Percentiles rank a stretch among this genome's conserved stretches.
phyloP scores from a whole-genome alignment of 768 basidiomycete genomes.

The Calocybe gangraenosa region DNA sequence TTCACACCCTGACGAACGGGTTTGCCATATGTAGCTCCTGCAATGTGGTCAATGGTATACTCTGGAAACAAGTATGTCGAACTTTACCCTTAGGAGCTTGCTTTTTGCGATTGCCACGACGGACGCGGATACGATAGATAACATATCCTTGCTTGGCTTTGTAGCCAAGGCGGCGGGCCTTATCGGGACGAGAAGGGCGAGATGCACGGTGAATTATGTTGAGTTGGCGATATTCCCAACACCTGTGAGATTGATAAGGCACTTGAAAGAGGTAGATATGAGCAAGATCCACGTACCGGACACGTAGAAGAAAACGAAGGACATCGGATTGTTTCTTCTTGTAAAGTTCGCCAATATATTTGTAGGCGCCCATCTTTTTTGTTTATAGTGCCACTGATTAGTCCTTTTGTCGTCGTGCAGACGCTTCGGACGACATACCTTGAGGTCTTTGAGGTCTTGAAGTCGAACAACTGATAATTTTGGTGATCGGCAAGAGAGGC shows the following conservation, averaged over 20 bases:
- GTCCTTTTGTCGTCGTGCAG: not conserved
- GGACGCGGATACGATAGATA: conserved; percentile 94
- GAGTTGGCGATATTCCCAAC: conserved; percentile 99
- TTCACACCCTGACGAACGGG: conserved; percentile 99
- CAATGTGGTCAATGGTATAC: not conserved
- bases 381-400: conserved; percentile 15
- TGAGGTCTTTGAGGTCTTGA: no score
- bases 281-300: conserved; percentile 57
- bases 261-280: not conserved
- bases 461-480: not conserved
- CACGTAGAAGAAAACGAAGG: conserved; percentile 95
- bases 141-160: conserved; percentile 99
- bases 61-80: not conserved
- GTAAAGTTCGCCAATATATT: conserved; percentile 96
- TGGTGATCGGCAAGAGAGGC: not conserved
- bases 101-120: conserved; percentile 99
- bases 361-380: conserved; percentile 87
- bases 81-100: conserved; percentile 88
- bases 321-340: conserved; percentile 99
- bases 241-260: conserved; percentile 39
- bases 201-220: conserved; percentile 98
- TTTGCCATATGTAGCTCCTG: conserved; percentile 97
- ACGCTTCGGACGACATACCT: conserved; percentile 1
- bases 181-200: conserved; percentile 97
- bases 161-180: conserved; percentile 97